These are phyloP conservation scores for Pelargonium nanum DNA, from an alignment of 345 rosid genomes.

Conservation along the genomic window DNA sequence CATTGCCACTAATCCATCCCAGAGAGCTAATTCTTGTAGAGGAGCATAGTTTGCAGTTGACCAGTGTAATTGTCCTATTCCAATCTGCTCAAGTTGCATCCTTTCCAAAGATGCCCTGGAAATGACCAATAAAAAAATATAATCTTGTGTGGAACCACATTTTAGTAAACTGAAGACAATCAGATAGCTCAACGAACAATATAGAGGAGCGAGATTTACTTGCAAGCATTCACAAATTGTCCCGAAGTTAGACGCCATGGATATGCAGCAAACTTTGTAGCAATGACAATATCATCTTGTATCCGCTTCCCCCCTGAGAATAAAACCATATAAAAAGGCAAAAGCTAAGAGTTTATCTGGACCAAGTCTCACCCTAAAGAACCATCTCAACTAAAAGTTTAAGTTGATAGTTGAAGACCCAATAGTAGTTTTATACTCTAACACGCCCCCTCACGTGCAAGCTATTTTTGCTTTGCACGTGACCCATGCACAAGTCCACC, in stretches of 20 bases:
- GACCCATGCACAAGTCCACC: too few species aligned
- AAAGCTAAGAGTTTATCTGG: background rate
- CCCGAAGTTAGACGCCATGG: conserved; percentile 89
- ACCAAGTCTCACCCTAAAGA: background rate
- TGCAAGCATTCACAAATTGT: conserved; percentile 90
- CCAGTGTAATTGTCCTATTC: conserved; percentile 91
- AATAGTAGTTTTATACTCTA: too few species aligned
- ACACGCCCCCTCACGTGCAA: too few species aligned
- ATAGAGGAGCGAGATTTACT: conserved; percentile 25
- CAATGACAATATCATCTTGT: conserved; percentile 54
- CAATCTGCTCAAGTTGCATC: conserved; percentile 64
- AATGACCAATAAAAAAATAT: too few species aligned
- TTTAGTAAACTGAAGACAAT: conserved; percentile 4
- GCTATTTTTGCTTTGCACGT: too few species aligned
- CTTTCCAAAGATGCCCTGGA: conserved; percentile 66
- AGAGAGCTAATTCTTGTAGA: conserved; percentile 63
- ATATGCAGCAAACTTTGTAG: conserved; percentile 95
- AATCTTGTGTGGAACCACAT: too few species aligned
- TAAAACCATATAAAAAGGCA: conserved; percentile 3
- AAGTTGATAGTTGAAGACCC: too few species aligned
- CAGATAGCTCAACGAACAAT: background rate
- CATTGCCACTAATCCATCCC: conserved; percentile 87
- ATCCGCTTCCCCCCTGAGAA: conserved; percentile 31
- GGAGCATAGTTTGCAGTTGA: conserved; percentile 90
- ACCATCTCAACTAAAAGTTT: too few species aligned